Evolutionary conservation across 2,329 filamentous ascomycete species (phyloP).

Genomic region (Scedosporium minutisporum): DNA sequence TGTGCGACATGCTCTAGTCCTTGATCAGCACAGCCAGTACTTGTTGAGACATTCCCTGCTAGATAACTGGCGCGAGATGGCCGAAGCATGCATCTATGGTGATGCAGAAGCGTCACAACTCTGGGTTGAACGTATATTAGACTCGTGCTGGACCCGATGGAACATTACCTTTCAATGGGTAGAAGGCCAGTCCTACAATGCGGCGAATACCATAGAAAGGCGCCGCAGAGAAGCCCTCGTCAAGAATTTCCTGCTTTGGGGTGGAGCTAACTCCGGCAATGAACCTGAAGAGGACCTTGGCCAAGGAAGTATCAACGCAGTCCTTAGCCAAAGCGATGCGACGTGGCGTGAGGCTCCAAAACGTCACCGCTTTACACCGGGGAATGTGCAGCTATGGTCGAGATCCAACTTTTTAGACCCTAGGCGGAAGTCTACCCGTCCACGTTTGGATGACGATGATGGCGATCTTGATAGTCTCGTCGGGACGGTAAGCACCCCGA

Average conservation of each 20-base stretch:
- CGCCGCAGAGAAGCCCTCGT: constrained; percentile 8
- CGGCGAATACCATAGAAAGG: constrained; percentile 3
- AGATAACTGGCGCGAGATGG: not conserved
- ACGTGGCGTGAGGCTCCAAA: not conserved
- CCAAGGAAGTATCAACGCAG: not conserved
- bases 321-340: not conserved
- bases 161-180: constrained; percentile 9
- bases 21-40: not conserved
- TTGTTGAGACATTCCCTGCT: not conserved
- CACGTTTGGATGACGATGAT: not conserved
- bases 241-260: constrained; percentile 6
- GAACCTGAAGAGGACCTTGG: not conserved
- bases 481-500: constrained; percentile 29
- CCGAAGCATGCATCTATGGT: not conserved
- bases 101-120: constrained; percentile 4
- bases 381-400: not conserved
- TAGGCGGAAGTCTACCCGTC: not conserved
- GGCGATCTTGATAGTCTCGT: not conserved
- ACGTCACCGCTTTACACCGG: not conserved
- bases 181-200: constrained; percentile 10
- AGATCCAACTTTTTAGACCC: not conserved
- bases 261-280: not conserved
- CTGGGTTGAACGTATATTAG: constrained; percentile 7
- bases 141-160: constrained; percentile 11
- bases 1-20: not conserved